A percentile compares a stretch with the other conserved stretches of the same genome.
phyloP scores from a whole-genome alignment of 2,329 filamentous ascomycete species.

The Coniochaeta hoffmannii region DNA sequence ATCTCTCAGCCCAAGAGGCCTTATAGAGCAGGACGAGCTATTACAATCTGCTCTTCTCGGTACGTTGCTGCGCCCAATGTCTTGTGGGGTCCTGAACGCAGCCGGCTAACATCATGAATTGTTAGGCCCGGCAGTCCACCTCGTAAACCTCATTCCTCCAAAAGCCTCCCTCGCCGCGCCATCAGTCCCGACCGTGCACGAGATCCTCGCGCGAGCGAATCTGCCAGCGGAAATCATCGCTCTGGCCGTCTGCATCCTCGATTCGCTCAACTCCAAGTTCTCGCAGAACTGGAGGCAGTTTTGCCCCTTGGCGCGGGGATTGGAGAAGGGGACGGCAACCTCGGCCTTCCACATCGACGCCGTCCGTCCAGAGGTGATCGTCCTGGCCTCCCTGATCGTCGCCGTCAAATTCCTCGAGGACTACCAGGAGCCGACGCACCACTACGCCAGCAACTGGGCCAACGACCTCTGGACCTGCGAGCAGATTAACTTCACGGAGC shows the following conservation, averaged over 20 bases:
- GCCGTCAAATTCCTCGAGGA: constrained; percentile 62
- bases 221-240: constrained; percentile 56
- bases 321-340: constrained; percentile 34
- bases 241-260: constrained; percentile 58
- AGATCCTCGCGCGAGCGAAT: constrained; percentile 49
- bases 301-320: constrained; percentile 41
- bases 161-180: constrained; percentile 52
- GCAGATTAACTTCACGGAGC: constrained; percentile 58
- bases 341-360: constrained; percentile 50
- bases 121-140: constrained; percentile 59
- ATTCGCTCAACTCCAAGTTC: constrained; percentile 56
- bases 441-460: constrained; percentile 49
- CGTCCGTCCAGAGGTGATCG: constrained; percentile 54
- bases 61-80: constrained; percentile 18
- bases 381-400: constrained; percentile 55
- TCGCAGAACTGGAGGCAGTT: constrained; percentile 54
- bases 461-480: constrained; percentile 48
- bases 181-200: constrained; percentile 52
- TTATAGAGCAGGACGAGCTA: constrained; percentile 35
- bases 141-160: constrained; percentile 59
- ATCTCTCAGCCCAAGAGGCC: constrained; percentile 33
- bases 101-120: not conserved
- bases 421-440: constrained; percentile 41
- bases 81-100: not conserved
- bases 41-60: constrained; percentile 33